A percentile compares a stretch with the other conserved stretches of the same genome.
Evolutionary conservation across 495 filamentous ascomycete species (phyloP).

Genomic region (Hypoxylon rickii): DNA sequence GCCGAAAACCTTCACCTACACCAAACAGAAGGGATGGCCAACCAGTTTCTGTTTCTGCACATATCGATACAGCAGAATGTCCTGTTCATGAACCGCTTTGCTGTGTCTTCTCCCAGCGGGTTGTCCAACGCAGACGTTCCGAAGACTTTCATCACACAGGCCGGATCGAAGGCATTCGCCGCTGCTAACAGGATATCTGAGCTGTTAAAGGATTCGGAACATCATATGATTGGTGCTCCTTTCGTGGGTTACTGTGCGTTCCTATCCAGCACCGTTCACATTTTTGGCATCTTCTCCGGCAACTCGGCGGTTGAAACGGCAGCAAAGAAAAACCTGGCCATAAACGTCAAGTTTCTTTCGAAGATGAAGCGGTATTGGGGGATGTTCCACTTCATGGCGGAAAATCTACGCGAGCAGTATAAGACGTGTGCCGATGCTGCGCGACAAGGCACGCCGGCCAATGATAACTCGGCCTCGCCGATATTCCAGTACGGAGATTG

Average conservation of each 20-base stretch:
- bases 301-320: conserved; percentile 73
- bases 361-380: conserved; percentile 98
- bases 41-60: conserved; percentile 94
- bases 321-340: conserved; percentile 84
- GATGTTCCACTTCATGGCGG: conserved; percentile 94
- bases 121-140: conserved; percentile 76
- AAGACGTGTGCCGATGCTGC: conserved; percentile 81
- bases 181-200: conserved; percentile 90
- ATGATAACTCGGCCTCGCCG: conserved; percentile 57
- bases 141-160: conserved; percentile 75
- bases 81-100: conserved; percentile 88
- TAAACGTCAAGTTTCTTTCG: conserved; percentile 85
- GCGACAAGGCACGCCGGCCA: conserved; percentile 53
- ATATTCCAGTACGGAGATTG: conserved; percentile 98
- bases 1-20: conserved; percentile 84
- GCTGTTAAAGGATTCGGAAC: conserved; percentile 77
- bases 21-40: conserved; percentile 79
- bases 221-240: conserved; percentile 81
- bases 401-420: conserved; percentile 91
- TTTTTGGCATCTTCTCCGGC: conserved; percentile 84
- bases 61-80: conserved; percentile 87
- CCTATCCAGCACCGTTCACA: conserved; percentile 86
- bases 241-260: conserved; percentile 97
- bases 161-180: conserved; percentile 75
- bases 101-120: conserved; percentile 72